Percentiles rank a stretch among this genome's conserved stretches.
Conservation (phyloP, 441 rosid genomes). For the Gossypium schwendimanii region DNA sequence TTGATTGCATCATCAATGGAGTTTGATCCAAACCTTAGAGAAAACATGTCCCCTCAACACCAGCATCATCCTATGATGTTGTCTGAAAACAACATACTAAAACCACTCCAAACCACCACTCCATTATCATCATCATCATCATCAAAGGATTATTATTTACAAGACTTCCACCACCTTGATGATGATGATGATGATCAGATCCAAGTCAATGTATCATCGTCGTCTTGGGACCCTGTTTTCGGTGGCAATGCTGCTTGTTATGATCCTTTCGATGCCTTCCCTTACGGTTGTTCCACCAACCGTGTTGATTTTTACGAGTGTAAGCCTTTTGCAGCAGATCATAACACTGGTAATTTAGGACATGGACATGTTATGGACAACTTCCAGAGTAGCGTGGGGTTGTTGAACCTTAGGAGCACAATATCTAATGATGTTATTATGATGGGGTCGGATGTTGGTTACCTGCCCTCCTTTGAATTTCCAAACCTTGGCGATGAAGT, state of each 20-base stretch:
- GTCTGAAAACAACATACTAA: constrained; percentile 21
- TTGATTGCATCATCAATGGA: constrained; percentile 16
- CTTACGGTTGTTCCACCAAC: constrained; percentile 27
- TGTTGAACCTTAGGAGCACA: constrained; percentile 18
- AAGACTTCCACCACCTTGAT: constrained; percentile 39
- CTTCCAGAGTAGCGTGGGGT: constrained; percentile 30
- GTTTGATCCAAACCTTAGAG: constrained; percentile 12
- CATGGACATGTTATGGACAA: constrained; percentile 39
- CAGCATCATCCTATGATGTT: constrained; percentile 28
- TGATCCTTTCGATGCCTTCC: constrained; percentile 42
- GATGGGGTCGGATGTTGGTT: constrained; percentile 27
- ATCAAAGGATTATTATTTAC: constrained; percentile 30
- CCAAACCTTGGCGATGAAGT: constrained; percentile 49
- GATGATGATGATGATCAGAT: constrained; percentile 19
- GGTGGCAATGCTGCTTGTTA: constrained; percentile 29
- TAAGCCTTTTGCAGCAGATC: constrained; percentile 39
- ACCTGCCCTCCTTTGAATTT: constrained; percentile 27
- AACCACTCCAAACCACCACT: constrained; percentile 26
- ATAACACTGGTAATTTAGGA: constrained; percentile 4
- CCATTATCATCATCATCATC: not conserved
- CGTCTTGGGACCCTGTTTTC: constrained; percentile 33
- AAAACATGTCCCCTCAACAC: constrained; percentile 21
- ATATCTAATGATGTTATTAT: constrained; percentile 11
- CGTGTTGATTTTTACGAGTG: constrained; percentile 46
- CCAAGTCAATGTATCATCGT: constrained; percentile 32